Conservation (phyloP, 192 early-diverging fungal genomes). For the Coemansia javaensis region DNA sequence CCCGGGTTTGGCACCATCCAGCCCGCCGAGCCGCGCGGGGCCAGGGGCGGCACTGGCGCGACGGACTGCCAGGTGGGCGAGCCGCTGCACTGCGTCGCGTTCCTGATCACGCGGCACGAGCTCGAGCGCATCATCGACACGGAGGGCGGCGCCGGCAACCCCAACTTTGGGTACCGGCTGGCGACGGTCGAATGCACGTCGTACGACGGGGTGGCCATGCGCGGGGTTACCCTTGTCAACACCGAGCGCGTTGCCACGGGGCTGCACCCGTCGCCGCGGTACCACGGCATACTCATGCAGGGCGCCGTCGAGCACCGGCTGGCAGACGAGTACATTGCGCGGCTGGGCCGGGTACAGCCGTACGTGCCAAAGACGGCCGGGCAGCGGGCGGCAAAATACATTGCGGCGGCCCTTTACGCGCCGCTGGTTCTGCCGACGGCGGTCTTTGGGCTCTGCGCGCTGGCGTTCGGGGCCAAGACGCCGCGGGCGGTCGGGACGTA, state of each 20-base stretch:
- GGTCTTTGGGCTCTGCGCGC: slow-evolving; percentile 2
- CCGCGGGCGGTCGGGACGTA: slow-evolving; percentile 17
- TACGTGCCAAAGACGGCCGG: slow-evolving; percentile 19
- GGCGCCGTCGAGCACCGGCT: slow-evolving; percentile 38
- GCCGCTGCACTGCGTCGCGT: slow-evolving; percentile 41
- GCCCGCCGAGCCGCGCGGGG: too few relatives aligned
- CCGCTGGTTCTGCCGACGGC: slow-evolving; percentile 20
- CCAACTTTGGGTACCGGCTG: slow-evolving; percentile 40
- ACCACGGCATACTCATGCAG: slow-evolving; percentile 29
- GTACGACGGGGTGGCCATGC: slow-evolving; percentile 15
- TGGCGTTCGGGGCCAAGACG: slow-evolving; percentile 22
- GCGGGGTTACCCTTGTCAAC: slow-evolving; percentile 27
- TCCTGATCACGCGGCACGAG: slow-evolving; percentile 34
- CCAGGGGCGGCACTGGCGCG: background rate
- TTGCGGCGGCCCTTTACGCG: slow-evolving; percentile 7
- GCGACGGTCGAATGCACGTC: slow-evolving; percentile 27
- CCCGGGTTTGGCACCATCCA: slow-evolving; percentile 44
- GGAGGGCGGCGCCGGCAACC: slow-evolving; percentile 43
- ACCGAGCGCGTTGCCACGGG: background rate
- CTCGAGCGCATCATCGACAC: slow-evolving; percentile 42
- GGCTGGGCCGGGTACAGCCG: slow-evolving; percentile 17
- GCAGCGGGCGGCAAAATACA: slow-evolving; percentile 26
- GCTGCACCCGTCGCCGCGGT: slow-evolving; percentile 37
- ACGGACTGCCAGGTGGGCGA: slow-evolving; percentile 15
- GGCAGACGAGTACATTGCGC: slow-evolving; percentile 27